Evolutionary conservation across 192 early-diverging fungal genomes (phyloP), one percentile per base, ranked within the genome.

Genomic region (Spizellomyces punctatus): DNA sequence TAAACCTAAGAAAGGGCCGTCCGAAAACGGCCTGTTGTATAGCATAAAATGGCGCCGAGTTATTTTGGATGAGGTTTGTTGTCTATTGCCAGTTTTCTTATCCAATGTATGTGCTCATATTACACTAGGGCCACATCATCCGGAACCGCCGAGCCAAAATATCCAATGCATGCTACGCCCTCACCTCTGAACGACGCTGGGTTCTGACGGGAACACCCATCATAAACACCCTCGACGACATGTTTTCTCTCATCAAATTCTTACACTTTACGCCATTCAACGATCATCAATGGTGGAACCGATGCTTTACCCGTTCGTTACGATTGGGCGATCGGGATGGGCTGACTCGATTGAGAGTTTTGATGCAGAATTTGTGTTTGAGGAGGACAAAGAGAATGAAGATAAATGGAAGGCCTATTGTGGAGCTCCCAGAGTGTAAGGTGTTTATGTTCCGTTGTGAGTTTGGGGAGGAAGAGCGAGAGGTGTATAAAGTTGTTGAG

Each of bases 41-140:
- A 78, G 79, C 8, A 78, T 94, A 5, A 81, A 91, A 22, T 96
- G 91, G 85, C 88, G 89, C 71, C 80, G 94, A 50, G 81, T 94
- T n/a, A 85, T 95, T 36, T 71, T 95, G 49, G 94, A 95, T 66
- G 94, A 95, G 73, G 94, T 92, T 2, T 92, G 94, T 74, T 56
- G 94, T n/a, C 14, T 61, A 3, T 5, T 3, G 27, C 27, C 27
- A 36, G 3, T 36, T 36, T 36, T 36, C 27, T 0, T 0, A 36
- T 36, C 3, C 27, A 36, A 36, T 3, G 27, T 36, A 3, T 36
- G 27, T 36, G 27, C 27, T 36, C 27, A 36, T 2, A 36, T 36
- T 36, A 36, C 0, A 36, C 27, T 36, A 36, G 27, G 27, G 27
- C 27, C 27, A 36, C 27, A 36, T 36, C 27, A 36, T 36, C 27